These are phyloP conservation scores for Mallotus japonicus DNA, from an alignment of 441 rosid genomes.

Conservation along the genomic window DNA sequence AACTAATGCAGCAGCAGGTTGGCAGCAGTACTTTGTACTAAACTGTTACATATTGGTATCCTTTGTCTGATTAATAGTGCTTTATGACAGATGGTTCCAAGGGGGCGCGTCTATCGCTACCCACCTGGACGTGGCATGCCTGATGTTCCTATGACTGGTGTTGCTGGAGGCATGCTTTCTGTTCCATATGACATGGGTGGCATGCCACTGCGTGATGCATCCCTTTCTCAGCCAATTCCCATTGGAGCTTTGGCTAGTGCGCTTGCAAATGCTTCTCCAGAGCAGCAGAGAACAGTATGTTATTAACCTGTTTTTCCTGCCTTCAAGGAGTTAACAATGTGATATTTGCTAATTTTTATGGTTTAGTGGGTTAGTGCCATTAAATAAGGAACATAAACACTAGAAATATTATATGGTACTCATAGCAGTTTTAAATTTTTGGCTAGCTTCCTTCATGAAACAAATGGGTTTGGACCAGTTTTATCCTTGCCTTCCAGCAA, in stretches of 20 bases:
- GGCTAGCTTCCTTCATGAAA: too few relatives aligned
- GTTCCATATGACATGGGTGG: constrained; percentile 51
- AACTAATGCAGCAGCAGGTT: constrained; percentile 73
- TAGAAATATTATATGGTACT: too few relatives aligned
- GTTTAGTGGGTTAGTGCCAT: neutral
- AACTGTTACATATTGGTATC: neutral
- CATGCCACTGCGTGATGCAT: constrained; percentile 43
- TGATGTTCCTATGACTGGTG: constrained; percentile 44
- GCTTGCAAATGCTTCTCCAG: constrained; percentile 79
- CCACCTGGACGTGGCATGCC: constrained; percentile 69
- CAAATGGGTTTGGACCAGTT: too few relatives aligned
- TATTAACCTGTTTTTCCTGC: neutral
- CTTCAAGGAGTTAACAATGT: neutral
- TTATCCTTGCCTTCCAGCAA: too few relatives aligned
- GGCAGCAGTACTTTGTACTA: neutral
- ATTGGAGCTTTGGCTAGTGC: constrained; percentile 75
- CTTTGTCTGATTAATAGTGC: constrained; percentile 1
- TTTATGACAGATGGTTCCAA: constrained; percentile 58
- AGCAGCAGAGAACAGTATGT: constrained; percentile 78
- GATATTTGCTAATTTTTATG: neutral
- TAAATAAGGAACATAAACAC: too few relatives aligned
- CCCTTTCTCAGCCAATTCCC: constrained; percentile 55
- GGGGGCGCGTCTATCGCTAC: constrained; percentile 68
- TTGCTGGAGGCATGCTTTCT: constrained; percentile 46
- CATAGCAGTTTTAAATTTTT: too few relatives aligned